Evolutionary conservation across 805 yeast genomes (phyloP), one percentile per base, ranked within the genome.

Genomic region (Priceomyces fermenticarens): DNA sequence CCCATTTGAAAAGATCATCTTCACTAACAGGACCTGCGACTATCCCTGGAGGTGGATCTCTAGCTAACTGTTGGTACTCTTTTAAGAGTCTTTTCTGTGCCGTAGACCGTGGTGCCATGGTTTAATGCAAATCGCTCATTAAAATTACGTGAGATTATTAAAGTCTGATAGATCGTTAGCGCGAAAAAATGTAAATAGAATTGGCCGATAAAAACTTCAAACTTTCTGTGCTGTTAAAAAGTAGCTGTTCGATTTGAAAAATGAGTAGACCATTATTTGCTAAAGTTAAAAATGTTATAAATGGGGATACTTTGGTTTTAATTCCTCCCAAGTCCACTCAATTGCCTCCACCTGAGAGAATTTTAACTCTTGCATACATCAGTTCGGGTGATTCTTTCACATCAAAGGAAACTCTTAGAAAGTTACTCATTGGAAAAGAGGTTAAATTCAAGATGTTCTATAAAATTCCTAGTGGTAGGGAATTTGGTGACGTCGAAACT

Each of bases 41-140:
- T 28, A 91, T 87, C 1, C 99, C 99, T 25, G 95, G 97, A 0
- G 97, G 96, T 0, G 96, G 84, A 47, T 90, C 96, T 49, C 77
- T 78, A 12, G 83, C 69, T 17, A 93, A 77, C 62, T 88, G 96
- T 59, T 88, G 91, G 58, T 85, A 84, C 61, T 93, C 99, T 50
- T 88, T 88, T 55, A 89, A 73, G 25, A 93, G 77, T 45, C 99
- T 70, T 51, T 85, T 82, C 48, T 87, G 95, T 3, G 99, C 98
- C 8, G 95, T 87, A 17, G 62, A 52, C 34, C 63, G 54, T 20
- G 57, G 56, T 25, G 60, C 56, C 65, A 59, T 61, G 10, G 10
- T 20, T 20, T 20, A 20, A 20, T 20, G 25, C 25, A 20, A 20
- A 20, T 20, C 25, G 7, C 25, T 20, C 25, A 20, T 20, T 20